Base-by-base conservation (phyloP, 257 asterid genomes). In the Nicotiana tomentosiformis region DNA sequence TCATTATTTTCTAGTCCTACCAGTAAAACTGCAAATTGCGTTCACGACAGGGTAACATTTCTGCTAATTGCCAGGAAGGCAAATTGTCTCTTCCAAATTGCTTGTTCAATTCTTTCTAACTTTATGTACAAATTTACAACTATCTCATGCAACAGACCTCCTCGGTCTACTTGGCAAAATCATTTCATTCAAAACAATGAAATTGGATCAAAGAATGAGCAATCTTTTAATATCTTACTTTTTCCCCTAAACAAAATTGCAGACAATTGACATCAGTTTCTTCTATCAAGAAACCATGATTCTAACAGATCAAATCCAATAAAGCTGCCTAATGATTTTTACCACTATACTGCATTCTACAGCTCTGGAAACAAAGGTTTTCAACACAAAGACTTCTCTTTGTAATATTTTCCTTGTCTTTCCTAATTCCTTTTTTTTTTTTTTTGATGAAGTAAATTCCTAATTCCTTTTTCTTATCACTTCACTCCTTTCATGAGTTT, bases 261-360 rank as follows among this genome's bases (percentile, higher is more conserved):
- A 69, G 33, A 72, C 20, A 10, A 46, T 23, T 56, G 46, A 70
- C n/a, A 70, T 43, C 10, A 5, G 0, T 46, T 72, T 46, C n/a
- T 39, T 69, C 23, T 33, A 72, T 43, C n/a, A 20, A 33, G 20
- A 46, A 72, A 10, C 78, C 46, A 55, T 0, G 12, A 72, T n/a
- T 72, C 60, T 46, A 46, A 72, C 78, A 43, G 12, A 46, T 72
- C 11, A 72, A 70, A 69, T 69, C 77, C 77, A 69, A 69, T 16
- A 37, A 10, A 39, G 16, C 37, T 43, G 60, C 78, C 18, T n/a
- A 70, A 39, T 10, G 51, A 37, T n/a, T 43, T 20, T 10, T 14
- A 20, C 60, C 60, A 20, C 37, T 72, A 46, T 10, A 72, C 6
- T 43, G 58, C 35, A 46, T 72, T 10, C 58, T 29, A 4, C 23